Base-by-base conservation (phyloP, 257 asterid genomes). In the Solanum dulcamara region DNA sequence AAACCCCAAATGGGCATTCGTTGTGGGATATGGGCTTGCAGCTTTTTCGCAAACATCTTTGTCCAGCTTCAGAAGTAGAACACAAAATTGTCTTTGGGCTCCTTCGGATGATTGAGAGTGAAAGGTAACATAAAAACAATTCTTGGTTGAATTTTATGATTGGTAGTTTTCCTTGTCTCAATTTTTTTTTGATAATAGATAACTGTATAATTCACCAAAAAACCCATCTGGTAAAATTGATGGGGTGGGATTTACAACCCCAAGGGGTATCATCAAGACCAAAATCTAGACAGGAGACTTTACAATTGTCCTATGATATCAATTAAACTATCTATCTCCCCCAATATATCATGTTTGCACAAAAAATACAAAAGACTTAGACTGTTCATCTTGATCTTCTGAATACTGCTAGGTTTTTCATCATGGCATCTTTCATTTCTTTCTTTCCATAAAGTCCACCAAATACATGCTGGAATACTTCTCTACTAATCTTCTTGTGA, bases 21-120 rank as follows among this genome's bases (percentile, higher is more conserved):
- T 87, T 96, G 88, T 96, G 99, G 99, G 99, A 96, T 92, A 96
- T 95, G 98, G 99, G 99, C 62, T 91, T 96, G 95, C 98, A 92
- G 87, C 96, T 96, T 88, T 96, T 95, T 85, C 93, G 96, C 87
- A 96, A 95, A 86, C 98, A 95, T 90, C 98, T 96, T 81, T 90
- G 94, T 88, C 92, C 93, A 80, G 97, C 96, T 85, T 89, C 97
- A 64, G 98, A 96, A 92, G 98, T 95, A 88, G 97, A 96, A 85
- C 95, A 90, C 93, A 96, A 96, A 90, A 94, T 93, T 51, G 94
- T 96, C 22, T 96, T 95, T 84, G 99, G 98, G 72, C 94, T 96
- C 87, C 90, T 95, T 57, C 93, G 93, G 91, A 94, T 96, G 97
- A 95, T 96, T 80, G 98, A 95, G 83, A 91, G 93, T 84, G 99